Percentiles rank a stretch among this genome's conserved stretches.
Conservation (phyloP, 306 rosid species). For the Trifolium repens region DNA sequence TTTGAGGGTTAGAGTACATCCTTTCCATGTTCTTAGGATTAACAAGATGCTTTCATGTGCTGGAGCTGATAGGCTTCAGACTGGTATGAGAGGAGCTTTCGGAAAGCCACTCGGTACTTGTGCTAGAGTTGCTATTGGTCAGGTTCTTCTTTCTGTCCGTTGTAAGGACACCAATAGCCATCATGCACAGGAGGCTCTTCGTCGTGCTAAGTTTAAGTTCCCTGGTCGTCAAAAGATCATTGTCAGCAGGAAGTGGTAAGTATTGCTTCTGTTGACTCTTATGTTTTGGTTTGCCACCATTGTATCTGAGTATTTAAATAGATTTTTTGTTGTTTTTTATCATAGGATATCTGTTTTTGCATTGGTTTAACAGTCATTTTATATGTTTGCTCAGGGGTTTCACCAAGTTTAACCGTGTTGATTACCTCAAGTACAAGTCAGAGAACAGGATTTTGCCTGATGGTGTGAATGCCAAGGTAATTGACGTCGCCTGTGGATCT, state of each 20-base stretch:
- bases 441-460: slow-evolving; percentile 62
- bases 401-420: slow-evolving; percentile 69
- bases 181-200: slow-evolving; percentile 88
- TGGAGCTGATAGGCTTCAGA: slow-evolving; percentile 86
- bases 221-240: slow-evolving; percentile 93
- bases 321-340: not conserved
- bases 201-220: slow-evolving; percentile 86
- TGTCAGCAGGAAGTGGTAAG: slow-evolving; percentile 82
- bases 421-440: slow-evolving; percentile 62
- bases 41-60: slow-evolving; percentile 83
- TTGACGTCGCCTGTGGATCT: not conserved
- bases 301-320: not conserved
- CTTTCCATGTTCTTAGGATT: slow-evolving; percentile 87
- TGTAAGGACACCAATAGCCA: slow-evolving; percentile 78
- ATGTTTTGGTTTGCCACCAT: not conserved
- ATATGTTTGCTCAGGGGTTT: slow-evolving; percentile 62
- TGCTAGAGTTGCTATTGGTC: slow-evolving; percentile 83
- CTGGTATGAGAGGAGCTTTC: slow-evolving; percentile 91
- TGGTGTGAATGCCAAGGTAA: slow-evolving; percentile 88
- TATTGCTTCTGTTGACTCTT: not conserved
- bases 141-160: slow-evolving; percentile 84
- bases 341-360: not conserved
- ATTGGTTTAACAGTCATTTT: slow-evolving; percentile 25
- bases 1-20: slow-evolving; percentile 89
- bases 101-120: slow-evolving; percentile 77